These are phyloP conservation scores for Pyracantha coccinea DNA, from an alignment of 331 rosid species.

Conservation along the genomic window DNA sequence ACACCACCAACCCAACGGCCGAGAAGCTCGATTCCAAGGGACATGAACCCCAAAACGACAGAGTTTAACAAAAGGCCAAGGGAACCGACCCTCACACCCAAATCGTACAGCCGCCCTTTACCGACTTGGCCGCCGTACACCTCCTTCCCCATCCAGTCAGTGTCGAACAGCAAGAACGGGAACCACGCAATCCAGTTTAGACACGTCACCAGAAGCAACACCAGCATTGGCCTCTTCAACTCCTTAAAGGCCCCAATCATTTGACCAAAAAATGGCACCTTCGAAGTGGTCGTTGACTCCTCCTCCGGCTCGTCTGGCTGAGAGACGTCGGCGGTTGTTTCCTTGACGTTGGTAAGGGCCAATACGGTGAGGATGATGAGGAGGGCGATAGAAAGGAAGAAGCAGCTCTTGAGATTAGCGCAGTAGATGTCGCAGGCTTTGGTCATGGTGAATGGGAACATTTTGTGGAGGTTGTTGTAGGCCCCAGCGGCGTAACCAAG, in stretches of 20 bases:
- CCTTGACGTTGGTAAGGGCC: constrained; percentile 41
- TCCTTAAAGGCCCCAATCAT: constrained; percentile 40
- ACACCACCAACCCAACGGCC: constrained; percentile 60
- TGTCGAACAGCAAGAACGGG: constrained; percentile 72
- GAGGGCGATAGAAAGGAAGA: constrained; percentile 55
- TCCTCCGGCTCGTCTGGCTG: neutral
- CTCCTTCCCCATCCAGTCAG: constrained; percentile 94
- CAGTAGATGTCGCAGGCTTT: constrained; percentile 66
- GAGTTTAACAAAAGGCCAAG: constrained; percentile 75
- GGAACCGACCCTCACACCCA: constrained; percentile 65
- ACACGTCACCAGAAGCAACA: constrained; percentile 57
- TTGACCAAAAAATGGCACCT: constrained; percentile 37
- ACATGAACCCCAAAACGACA: constrained; percentile 48
- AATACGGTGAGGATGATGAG: constrained; percentile 13
- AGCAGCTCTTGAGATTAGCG: constrained; percentile 76
- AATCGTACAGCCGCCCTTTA: constrained; percentile 29
- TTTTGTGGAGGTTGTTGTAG: constrained; percentile 25
- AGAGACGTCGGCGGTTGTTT: neutral
- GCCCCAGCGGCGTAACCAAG: constrained; percentile 77
- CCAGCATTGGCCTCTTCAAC: constrained; percentile 62
- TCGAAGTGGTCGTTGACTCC: neutral
- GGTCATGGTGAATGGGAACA: constrained; percentile 62
- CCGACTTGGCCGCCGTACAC: constrained; percentile 70
- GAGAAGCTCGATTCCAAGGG: constrained; percentile 40
- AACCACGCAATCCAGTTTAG: constrained; percentile 92